These are phyloP conservation scores for Pleoardoris graminearum DNA, from an alignment of 2,329 filamentous ascomycete species.

Conservation along the genomic window DNA sequence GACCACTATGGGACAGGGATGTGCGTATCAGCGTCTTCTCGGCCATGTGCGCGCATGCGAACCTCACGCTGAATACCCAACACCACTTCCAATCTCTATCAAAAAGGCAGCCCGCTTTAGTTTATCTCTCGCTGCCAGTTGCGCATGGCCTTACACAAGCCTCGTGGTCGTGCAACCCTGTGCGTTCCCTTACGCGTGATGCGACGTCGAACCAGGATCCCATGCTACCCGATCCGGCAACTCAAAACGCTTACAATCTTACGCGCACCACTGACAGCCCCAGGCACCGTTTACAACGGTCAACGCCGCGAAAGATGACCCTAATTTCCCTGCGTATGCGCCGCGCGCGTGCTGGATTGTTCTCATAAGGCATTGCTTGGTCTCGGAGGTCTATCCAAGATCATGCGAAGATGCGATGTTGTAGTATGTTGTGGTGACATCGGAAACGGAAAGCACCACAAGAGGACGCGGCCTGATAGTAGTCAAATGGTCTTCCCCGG, in stretches of 20 bases:
- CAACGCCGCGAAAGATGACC: conserved; percentile 3
- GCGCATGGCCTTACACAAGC: background rate
- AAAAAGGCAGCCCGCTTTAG: background rate
- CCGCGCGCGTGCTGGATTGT: too few relatives aligned
- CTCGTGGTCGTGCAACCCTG: conserved; percentile 10
- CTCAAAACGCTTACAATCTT: conserved; percentile 3
- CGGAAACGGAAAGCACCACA: too few relatives aligned
- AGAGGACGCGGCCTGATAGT: too few relatives aligned
- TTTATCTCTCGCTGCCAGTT: background rate
- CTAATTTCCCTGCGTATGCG: too few relatives aligned
- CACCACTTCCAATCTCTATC: background rate
- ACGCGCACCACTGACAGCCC: background rate
- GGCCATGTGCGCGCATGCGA: background rate
- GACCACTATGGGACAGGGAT: background rate
- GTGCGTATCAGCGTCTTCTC: background rate
- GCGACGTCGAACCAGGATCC: conserved; percentile 1
- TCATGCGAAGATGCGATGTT: too few relatives aligned
- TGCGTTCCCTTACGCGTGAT: conserved; percentile 4
- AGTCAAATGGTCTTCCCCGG: too few relatives aligned
- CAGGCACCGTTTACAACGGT: background rate
- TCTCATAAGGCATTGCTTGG: too few relatives aligned
- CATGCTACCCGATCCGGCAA: background rate
- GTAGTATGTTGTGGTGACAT: too few relatives aligned
- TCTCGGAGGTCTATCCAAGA: too few relatives aligned
- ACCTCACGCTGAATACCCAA: background rate